Conservation (phyloP, 805 yeast species). For the Tetrapisispora pingtungensis region DNA sequence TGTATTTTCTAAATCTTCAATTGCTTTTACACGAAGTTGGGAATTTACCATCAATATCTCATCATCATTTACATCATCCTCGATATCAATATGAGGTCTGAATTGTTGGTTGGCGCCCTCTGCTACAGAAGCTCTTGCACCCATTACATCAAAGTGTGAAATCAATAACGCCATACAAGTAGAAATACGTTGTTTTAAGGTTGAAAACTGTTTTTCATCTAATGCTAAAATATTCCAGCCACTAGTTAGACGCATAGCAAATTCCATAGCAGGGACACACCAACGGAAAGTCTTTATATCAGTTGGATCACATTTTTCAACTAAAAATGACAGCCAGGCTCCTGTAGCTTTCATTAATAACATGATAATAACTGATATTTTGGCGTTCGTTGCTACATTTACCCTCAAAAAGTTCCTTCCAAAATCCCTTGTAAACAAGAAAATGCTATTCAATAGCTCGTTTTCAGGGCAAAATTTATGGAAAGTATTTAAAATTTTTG, state of each 20-base stretch:
- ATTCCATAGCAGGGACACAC: slow-evolving; percentile 93
- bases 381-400: slow-evolving; percentile 43
- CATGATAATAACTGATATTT: slow-evolving; percentile 59
- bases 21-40: slow-evolving; percentile 56
- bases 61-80: slow-evolving; percentile 44
- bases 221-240: slow-evolving; percentile 82
- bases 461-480: slow-evolving; percentile 56
- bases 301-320: slow-evolving; percentile 90
- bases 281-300: slow-evolving; percentile 87
- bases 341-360: slow-evolving; percentile 66
- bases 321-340: slow-evolving; percentile 87
- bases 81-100: slow-evolving; percentile 27
- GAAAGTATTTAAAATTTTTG: slow-evolving; percentile 40
- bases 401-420: slow-evolving; percentile 61
- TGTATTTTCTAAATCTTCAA: slow-evolving; percentile 51
- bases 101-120: slow-evolving; percentile 33
- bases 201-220: slow-evolving; percentile 63
- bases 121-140: slow-evolving; percentile 71
- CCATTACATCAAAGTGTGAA: slow-evolving; percentile 97
- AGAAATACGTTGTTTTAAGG: slow-evolving; percentile 73
- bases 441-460: slow-evolving; percentile 65
- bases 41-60: slow-evolving; percentile 48
- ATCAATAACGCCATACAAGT: slow-evolving; percentile 89
- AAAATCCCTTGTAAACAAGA: slow-evolving; percentile 70
- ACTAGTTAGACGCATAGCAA: slow-evolving; percentile 87